These are phyloP conservation scores for Simplicillium sp. DNA, from an alignment of 2,329 filamentous ascomycete genomes.

Conservation along the genomic window DNA sequence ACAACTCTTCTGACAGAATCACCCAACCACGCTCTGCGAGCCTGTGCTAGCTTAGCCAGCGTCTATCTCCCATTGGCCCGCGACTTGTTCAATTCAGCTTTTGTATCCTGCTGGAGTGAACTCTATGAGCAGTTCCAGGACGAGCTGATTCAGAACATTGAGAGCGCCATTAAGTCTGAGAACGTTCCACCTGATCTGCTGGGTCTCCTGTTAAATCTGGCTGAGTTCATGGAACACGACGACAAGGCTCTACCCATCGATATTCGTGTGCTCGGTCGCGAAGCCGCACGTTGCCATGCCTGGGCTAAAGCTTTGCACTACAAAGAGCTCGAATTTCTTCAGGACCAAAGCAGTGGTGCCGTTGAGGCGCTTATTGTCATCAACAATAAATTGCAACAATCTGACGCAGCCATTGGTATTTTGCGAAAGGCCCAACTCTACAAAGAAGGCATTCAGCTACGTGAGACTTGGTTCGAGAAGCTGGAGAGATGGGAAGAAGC, in stretches of 20 bases:
- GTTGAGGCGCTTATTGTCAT: constrained; percentile 98
- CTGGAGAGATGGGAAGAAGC: constrained; percentile 97
- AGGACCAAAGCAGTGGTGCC: constrained; percentile 90
- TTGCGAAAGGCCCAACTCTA: constrained; percentile 92
- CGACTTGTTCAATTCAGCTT: constrained; percentile 96
- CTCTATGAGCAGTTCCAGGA: constrained; percentile 96
- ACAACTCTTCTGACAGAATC: constrained; percentile 92
- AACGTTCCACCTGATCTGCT: constrained; percentile 94
- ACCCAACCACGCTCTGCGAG: constrained; percentile 87
- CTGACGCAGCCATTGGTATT: constrained; percentile 96
- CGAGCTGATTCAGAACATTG: constrained; percentile 89
- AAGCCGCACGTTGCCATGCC: constrained; percentile 92
- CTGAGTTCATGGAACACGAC: constrained; percentile 99
- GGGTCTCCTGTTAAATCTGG: constrained; percentile 87
- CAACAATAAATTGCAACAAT: constrained; percentile 98
- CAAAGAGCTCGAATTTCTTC: constrained; percentile 96
- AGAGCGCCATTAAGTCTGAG: constrained; percentile 87
- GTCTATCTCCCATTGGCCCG: constrained; percentile 86
- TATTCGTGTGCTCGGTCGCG: constrained; percentile 85
- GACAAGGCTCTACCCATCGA: constrained; percentile 98
- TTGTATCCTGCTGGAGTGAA: constrained; percentile 98
- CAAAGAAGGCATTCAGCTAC: constrained; percentile 82
- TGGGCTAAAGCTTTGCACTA: constrained; percentile 98
- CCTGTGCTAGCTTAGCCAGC: constrained; percentile 83
- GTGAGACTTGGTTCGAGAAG: constrained; percentile 99